Percentiles rank a stretch among this genome's conserved stretches.
Evolutionary conservation across 371 early-diverging fungal genomes (phyloP).

Genomic region (Mucor piriformis): DNA sequence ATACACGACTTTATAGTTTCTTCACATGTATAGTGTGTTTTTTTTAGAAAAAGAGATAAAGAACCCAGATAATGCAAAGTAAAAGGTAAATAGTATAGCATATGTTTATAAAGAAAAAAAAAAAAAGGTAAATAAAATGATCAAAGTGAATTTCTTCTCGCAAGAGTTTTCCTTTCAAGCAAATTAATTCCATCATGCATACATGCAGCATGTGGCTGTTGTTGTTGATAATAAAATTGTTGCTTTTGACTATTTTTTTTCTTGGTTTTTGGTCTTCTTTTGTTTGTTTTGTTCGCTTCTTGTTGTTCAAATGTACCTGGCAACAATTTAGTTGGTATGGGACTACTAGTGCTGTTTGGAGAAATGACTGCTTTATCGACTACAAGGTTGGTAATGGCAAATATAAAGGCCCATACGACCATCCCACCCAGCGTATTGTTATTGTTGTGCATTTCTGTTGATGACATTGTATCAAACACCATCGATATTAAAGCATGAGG

Average conservation of each 20-base stretch:
- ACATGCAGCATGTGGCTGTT: not conserved
- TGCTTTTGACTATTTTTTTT: not conserved
- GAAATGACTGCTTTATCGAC: constrained; percentile 11
- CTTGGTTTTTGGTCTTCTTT: not conserved
- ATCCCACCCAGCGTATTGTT: constrained; percentile 12
- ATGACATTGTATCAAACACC: constrained; percentile 17
- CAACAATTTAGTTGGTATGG: not conserved
- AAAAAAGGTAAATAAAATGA: not conserved
- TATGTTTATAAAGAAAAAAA: not conserved
- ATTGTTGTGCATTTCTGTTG: not conserved
- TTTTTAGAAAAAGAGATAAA: not conserved
- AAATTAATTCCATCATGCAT: not conserved
- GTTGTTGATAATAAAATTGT: constrained; percentile 6
- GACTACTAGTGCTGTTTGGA: not conserved
- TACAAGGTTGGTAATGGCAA: constrained; percentile 23
- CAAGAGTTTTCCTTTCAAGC: not conserved
- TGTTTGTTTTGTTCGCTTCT: not conserved
- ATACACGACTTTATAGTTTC: not conserved
- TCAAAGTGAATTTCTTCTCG: constrained; percentile 12
- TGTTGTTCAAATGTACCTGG: constrained; percentile 6
- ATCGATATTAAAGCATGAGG: constrained; percentile 31
- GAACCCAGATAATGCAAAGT: not conserved
- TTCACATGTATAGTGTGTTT: constrained; percentile 4
- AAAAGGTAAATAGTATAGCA: not conserved
- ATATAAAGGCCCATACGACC: constrained; percentile 25